Base-by-base conservation (phyloP, 2,329 filamentous ascomycete genomes). In the Gnomoniopsis smithogilvyi region DNA sequence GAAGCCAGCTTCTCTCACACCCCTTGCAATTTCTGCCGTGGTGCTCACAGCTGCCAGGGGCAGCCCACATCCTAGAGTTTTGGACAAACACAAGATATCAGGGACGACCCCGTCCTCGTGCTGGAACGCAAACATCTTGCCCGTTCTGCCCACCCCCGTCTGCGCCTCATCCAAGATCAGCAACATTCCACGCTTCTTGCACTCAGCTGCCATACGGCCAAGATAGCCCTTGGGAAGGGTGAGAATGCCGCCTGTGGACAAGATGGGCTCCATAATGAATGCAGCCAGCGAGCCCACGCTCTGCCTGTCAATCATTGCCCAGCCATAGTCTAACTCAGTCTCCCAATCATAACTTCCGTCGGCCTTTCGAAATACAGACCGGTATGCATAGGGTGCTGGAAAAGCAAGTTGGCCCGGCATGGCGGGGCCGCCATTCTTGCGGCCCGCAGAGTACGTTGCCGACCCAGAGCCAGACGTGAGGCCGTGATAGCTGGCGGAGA, bases 311-410 rank as follows among this genome's bases (percentile, higher is more conserved):
- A 89, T 72, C 70, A 88, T 74, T n/a, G 74, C 73, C 76, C 82
- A 88, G 19, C 82, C 84, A 64, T 82, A 88, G 12, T 85, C 78
- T 15, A 89, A 71, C 67, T 89, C 86, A 0, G 82, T 80, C 63
- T 85, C 75, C 86, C 86, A 89, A 67, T 89, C 85, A 62, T 89
- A 84, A 0, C 77, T 78, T 1, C 84, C 84, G 62, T 88, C 50
- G 0, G 78, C 22, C 38, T 80, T 78, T 11, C 81, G 78, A 68
- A 89, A 89, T 0, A 80, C 75, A 0, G 85, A 87, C 3, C 85
- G 80, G 66, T 87, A 88, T 0, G 80, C 75, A 63, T 88, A 81
- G 0, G 85, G 85, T 0, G 82, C 77, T 0, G 85, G 85, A 38
- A 89, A 77, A 1, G 76, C 77, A 3, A 85, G 74, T 58, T 81